Conservation (phyloP, 176 grass and related monocot genomes). For the Pontederia paniculata region DNA sequence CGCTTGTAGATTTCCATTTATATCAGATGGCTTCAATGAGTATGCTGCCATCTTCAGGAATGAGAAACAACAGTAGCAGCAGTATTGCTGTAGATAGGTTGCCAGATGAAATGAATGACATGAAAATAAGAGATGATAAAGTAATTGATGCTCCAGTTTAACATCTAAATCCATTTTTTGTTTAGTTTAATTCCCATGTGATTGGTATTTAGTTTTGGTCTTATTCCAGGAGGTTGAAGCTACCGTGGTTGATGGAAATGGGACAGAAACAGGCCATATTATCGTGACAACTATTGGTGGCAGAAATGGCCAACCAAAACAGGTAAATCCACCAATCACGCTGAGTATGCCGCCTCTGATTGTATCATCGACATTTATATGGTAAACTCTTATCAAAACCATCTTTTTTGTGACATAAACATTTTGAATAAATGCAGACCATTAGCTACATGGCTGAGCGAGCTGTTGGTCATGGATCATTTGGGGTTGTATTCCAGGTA, state of each 20-base stretch:
- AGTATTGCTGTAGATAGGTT: conserved; percentile 40
- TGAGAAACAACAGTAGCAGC: conserved; percentile 30
- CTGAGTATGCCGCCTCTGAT: not conserved
- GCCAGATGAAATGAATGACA: conserved; percentile 56
- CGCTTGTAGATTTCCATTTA: no score
- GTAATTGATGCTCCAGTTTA: conserved; percentile 10
- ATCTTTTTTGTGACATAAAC: not conserved
- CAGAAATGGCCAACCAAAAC: conserved; percentile 62
- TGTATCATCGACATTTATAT: not conserved
- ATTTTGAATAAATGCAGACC: not conserved
- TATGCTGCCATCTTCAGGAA: conserved; percentile 21
- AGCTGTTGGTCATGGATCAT: conserved; percentile 14
- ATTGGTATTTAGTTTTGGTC: not conserved
- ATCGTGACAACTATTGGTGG: conserved; percentile 70
- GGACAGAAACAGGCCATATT: conserved; percentile 66
- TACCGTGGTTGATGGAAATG: conserved; percentile 57
- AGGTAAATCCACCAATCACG: conserved; percentile 15
- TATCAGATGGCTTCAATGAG: conserved; percentile 37
- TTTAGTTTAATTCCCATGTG: not conserved
- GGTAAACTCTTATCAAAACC: not conserved
- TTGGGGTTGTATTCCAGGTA: conserved; percentile 14
- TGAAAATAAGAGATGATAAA: conserved; percentile 71
- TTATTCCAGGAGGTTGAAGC: conserved; percentile 46
- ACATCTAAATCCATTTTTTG: not conserved
- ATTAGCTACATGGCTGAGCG: conserved; percentile 20